Percentiles rank a stretch among this genome's conserved stretches.
These are phyloP conservation scores for Suhomyces wounanorum DNA, from an alignment of 1,139 yeast species.

Conservation along the genomic window DNA sequence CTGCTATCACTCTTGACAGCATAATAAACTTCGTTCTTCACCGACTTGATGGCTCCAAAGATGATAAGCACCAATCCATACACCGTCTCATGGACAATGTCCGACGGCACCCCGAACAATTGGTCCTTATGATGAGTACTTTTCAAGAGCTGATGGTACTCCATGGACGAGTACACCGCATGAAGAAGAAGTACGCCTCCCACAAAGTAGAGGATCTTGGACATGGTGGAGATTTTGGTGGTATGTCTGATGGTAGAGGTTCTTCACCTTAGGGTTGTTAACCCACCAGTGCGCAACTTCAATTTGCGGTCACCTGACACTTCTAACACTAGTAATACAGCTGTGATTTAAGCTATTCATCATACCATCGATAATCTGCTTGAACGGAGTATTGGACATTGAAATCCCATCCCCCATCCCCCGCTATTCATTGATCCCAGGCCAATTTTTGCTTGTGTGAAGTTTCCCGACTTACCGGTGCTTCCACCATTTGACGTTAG, in stretches of 20 bases:
- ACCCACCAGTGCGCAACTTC: not conserved
- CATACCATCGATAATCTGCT: not conserved
- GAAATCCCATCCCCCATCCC: not conserved
- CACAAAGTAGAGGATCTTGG: constrained; percentile 14
- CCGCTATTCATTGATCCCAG: not conserved
- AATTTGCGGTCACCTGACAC: not conserved
- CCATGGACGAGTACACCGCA: constrained; percentile 55
- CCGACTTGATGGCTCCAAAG: constrained; percentile 35
- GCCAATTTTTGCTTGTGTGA: not conserved
- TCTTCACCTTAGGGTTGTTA: not conserved
- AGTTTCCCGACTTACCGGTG: constrained; percentile 1
- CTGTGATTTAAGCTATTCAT: not conserved
- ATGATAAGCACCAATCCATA: constrained; percentile 42
- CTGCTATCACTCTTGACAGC: constrained; percentile 13
- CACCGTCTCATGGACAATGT: constrained; percentile 44
- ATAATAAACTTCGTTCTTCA: constrained; percentile 25
- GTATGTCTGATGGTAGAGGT: not conserved
- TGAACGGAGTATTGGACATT: not conserved
- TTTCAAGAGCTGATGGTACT: constrained; percentile 44
- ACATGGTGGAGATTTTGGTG: constrained; percentile 2
- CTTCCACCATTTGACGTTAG: not conserved
- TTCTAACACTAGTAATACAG: not conserved
- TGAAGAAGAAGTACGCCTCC: constrained; percentile 44
- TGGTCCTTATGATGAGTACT: constrained; percentile 18
- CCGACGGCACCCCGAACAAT: constrained; percentile 30